Evolutionary conservation across 345 rosid species (phyloP).

Genomic region (Brassica cretica): DNA sequence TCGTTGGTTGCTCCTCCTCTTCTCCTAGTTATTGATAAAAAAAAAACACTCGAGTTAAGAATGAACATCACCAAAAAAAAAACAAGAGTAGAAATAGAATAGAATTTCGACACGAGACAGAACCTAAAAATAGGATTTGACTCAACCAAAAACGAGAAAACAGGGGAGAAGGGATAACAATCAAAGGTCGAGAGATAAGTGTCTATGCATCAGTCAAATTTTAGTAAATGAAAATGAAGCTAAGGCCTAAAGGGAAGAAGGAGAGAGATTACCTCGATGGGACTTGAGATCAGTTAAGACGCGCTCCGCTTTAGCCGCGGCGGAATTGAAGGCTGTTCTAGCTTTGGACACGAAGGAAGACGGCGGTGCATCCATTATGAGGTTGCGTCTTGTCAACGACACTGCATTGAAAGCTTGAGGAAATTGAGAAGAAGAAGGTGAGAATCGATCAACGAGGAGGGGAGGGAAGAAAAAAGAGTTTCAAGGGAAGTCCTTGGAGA

Average conservation of each 20-base stretch:
- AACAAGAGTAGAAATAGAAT: slow-evolving; percentile 20
- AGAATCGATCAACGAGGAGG: neutral
- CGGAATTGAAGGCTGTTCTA: slow-evolving; percentile 88
- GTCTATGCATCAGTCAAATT: slow-evolving; percentile 32
- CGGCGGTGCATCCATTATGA: slow-evolving; percentile 49
- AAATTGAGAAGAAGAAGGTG: neutral
- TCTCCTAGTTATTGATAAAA: slow-evolving; percentile 5
- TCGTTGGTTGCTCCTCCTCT: slow-evolving; percentile 56
- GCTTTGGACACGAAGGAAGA: slow-evolving; percentile 86
- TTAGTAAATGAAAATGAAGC: slow-evolving; percentile 39
- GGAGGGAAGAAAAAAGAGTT: slow-evolving; percentile 8
- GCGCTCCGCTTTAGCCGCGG: slow-evolving; percentile 98
- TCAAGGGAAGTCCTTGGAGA: neutral
- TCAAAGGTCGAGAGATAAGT: slow-evolving; percentile 34
- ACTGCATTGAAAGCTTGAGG: slow-evolving; percentile 33
- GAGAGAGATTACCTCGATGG: slow-evolving; percentile 59
- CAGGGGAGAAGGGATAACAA: slow-evolving; percentile 15
- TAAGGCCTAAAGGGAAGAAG: slow-evolving; percentile 14
- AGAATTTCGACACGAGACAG: slow-evolving; percentile 11
- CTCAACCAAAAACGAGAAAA: slow-evolving; percentile 4
- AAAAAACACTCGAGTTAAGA: slow-evolving; percentile 8
- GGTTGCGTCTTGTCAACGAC: slow-evolving; percentile 11
- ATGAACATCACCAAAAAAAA: slow-evolving; percentile 12
- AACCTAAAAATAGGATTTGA: slow-evolving; percentile 42
- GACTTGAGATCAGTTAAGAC: slow-evolving; percentile 80